These are phyloP conservation scores for Ophiostoma piceae DNA, from an alignment of 2,329 filamentous ascomycete species.

Conservation along the genomic window DNA sequence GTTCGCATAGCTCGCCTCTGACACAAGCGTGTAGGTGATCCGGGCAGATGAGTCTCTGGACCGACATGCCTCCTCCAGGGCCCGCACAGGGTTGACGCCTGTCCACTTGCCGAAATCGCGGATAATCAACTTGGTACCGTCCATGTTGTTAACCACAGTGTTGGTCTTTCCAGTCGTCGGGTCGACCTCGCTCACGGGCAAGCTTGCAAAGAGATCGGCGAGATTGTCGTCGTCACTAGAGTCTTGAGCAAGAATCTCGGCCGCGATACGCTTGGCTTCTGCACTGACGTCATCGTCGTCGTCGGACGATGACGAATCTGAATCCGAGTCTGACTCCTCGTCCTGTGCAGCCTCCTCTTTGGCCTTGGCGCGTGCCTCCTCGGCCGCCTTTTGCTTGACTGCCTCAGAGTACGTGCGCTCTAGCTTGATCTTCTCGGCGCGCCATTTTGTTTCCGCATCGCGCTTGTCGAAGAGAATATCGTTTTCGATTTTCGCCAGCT, in stretches of 20 bases:
- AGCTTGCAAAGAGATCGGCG: constrained; percentile 53
- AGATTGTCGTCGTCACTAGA: constrained; percentile 52
- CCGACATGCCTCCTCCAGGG: constrained; percentile 83
- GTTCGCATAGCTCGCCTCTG: constrained; percentile 67
- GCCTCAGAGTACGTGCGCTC: constrained; percentile 54
- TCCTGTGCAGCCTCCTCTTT: constrained; percentile 26
- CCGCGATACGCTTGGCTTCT: constrained; percentile 55
- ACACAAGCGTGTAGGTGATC: constrained; percentile 64
- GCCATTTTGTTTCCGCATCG: constrained; percentile 62
- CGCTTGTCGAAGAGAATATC: constrained; percentile 69
- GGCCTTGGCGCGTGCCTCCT: constrained; percentile 32
- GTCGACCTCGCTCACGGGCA: constrained; percentile 58
- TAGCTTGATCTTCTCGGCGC: constrained; percentile 51
- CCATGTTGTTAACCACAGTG: constrained; percentile 49
- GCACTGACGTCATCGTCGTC: constrained; percentile 46
- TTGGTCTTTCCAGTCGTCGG: constrained; percentile 52
- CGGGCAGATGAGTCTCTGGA: constrained; percentile 64
- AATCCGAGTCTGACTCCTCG: constrained; percentile 30
- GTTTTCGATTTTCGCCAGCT: constrained; percentile 69
- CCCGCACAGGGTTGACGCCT: constrained; percentile 68
- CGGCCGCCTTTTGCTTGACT: constrained; percentile 37
- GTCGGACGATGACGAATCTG: constrained; percentile 26
- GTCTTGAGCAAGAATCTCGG: constrained; percentile 53
- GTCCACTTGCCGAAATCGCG: constrained; percentile 80
- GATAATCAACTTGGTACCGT: constrained; percentile 56